A percentile compares a stretch with the other conserved stretches of the same genome.
These are phyloP conservation scores for Nyssa sinensis DNA, from an alignment of 148 eudicot genomes.

Conservation along the genomic window DNA sequence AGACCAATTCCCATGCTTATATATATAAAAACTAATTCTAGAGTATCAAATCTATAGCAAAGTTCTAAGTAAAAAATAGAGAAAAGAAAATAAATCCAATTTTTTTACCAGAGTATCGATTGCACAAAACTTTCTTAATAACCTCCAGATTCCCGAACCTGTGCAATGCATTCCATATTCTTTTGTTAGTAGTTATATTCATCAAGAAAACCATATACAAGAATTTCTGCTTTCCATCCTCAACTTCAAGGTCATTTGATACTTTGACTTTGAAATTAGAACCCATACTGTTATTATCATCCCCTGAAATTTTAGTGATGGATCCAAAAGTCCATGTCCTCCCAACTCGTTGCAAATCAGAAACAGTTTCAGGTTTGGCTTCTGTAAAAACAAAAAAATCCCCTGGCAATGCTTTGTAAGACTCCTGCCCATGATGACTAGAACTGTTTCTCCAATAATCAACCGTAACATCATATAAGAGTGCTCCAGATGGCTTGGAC, in stretches of 20 bases:
- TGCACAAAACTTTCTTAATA: constrained; percentile 25
- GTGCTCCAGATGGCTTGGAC: background rate
- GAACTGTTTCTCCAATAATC: constrained; percentile 46
- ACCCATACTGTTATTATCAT: constrained; percentile 21
- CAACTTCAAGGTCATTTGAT: too few relatives aligned
- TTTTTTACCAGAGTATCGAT: constrained; percentile 21
- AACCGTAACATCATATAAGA: constrained; percentile 27
- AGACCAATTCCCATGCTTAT: too few relatives aligned
- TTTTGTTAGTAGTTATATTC: constrained; percentile 41
- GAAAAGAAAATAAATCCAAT: too few relatives aligned
- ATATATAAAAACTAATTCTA: too few relatives aligned
- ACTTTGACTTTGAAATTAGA: constrained; percentile 30
- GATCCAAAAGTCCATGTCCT: constrained; percentile 36
- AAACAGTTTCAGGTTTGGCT: constrained; percentile 32
- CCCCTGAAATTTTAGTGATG: constrained; percentile 20
- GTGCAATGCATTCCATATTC: constrained; percentile 50
- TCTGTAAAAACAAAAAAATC: constrained; percentile 43
- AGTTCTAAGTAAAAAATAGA: too few relatives aligned
- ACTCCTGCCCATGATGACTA: constrained; percentile 43
- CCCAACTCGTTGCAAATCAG: constrained; percentile 33
- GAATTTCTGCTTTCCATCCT: constrained; percentile 16
- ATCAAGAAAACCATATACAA: constrained; percentile 39
- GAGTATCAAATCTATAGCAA: too few relatives aligned
- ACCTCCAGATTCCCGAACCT: constrained; percentile 28
- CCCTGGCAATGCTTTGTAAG: constrained; percentile 49